These are phyloP conservation scores for Penicillium macrosclerotiorum DNA, from an alignment of 495 filamentous ascomycete species.

Conservation along the genomic window DNA sequence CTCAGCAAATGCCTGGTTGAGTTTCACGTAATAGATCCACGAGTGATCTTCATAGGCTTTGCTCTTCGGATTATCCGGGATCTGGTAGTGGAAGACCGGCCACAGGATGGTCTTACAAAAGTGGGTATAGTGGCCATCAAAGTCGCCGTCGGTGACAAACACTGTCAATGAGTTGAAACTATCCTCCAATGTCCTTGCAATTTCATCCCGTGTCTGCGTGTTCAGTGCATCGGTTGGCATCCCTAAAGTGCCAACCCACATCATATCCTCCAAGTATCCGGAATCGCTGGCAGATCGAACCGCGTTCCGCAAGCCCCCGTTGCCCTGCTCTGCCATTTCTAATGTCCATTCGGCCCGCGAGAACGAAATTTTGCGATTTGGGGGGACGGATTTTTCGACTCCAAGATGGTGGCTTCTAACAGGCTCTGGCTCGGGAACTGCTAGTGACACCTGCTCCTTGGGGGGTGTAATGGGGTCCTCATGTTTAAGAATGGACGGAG, in stretches of 20 bases:
- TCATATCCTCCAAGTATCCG: slow-evolving; percentile 62
- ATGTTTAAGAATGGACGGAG: slow-evolving; percentile 68
- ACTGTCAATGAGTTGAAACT: slow-evolving; percentile 80
- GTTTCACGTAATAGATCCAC: slow-evolving; percentile 86
- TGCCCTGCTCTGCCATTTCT: slow-evolving; percentile 80
- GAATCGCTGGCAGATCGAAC: slow-evolving; percentile 70
- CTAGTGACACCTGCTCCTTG: slow-evolving; percentile 20
- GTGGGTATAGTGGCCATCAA: slow-evolving; percentile 88
- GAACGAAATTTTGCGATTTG: slow-evolving; percentile 57
- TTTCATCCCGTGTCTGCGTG: slow-evolving; percentile 68
- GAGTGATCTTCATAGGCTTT: slow-evolving; percentile 96
- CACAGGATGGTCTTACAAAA: slow-evolving; percentile 90
- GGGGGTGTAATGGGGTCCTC: slow-evolving; percentile 46
- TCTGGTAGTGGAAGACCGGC: slow-evolving; percentile 95
- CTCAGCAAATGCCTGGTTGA: slow-evolving; percentile 89
- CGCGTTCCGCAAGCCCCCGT: slow-evolving; percentile 85
- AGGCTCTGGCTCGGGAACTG: slow-evolving; percentile 21
- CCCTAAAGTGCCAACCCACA: slow-evolving; percentile 87
- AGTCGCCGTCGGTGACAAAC: slow-evolving; percentile 81
- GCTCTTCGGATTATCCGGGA: slow-evolving; percentile 94
- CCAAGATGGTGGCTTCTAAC: slow-evolving; percentile 3
- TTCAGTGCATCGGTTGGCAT: slow-evolving; percentile 84
- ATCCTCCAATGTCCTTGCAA: slow-evolving; percentile 71
- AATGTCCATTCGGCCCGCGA: slow-evolving; percentile 75
- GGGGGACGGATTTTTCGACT: slow-evolving; percentile 12